Percentiles rank a stretch among this genome's conserved stretches.
phyloP scores from a whole-genome alignment of 768 basidiomycete species.

The Leucosporidium yakuticum region DNA sequence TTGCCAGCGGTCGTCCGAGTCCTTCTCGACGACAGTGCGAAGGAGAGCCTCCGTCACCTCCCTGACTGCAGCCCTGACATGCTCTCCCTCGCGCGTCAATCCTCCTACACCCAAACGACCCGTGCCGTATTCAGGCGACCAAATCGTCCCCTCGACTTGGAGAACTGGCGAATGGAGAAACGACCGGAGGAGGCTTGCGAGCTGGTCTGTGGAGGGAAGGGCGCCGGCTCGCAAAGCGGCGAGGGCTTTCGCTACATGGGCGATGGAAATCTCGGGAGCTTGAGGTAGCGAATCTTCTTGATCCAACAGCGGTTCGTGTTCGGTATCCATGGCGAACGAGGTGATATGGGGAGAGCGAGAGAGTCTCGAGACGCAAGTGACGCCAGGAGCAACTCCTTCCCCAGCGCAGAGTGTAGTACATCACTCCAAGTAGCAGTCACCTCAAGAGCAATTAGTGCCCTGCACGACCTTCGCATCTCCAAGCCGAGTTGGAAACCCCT shows the following conservation, averaged over 20 bases:
- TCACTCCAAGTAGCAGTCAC: no score
- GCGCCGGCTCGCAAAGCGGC: slow-evolving; percentile 18
- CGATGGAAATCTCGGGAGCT: neutral
- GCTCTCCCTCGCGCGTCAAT: slow-evolving; percentile 14
- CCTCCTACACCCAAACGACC: slow-evolving; percentile 10
- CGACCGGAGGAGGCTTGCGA: neutral
- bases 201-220: slow-evolving; percentile 13
- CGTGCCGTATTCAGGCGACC: slow-evolving; percentile 1
- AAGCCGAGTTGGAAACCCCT: no score
- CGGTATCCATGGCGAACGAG: no score
- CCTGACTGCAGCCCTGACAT: slow-evolving; percentile 2
- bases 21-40: slow-evolving; percentile 8
- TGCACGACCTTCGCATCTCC: no score
- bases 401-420: no score
- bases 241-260: slow-evolving; percentile 1
- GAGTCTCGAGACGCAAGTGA: no score
- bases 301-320: no score
- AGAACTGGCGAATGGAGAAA: slow-evolving; percentile 4
- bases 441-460: no score
- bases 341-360: no score
- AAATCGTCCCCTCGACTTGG: neutral
- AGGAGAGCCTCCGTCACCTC: slow-evolving; percentile 1
- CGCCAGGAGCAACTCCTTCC: no score
- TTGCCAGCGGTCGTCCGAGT: slow-evolving; percentile 14
- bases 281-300: no score